Percentiles rank a stretch among this genome's conserved stretches.
These are phyloP conservation scores for Eucalyptus caleyi DNA, from an alignment of 345 rosid genomes.

Conservation along the genomic window DNA sequence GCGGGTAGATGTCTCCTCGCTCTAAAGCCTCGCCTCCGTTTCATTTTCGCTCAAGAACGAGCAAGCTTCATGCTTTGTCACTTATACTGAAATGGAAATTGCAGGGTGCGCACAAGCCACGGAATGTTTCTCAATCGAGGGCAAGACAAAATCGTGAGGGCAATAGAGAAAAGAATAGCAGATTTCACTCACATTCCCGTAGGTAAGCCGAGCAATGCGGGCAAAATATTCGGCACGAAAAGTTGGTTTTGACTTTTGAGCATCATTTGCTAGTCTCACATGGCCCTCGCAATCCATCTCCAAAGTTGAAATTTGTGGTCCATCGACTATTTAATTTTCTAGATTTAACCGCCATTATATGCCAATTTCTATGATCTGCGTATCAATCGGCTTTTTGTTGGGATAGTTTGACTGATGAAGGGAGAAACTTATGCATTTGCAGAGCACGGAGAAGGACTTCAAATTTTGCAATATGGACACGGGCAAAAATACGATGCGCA, in stretches of 20 bases:
- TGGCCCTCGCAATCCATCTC: neutral
- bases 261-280: neutral
- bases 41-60: neutral
- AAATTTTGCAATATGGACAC: neutral
- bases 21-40: neutral
- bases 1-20: constrained; percentile 8
- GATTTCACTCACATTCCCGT: constrained; percentile 4
- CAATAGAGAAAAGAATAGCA: constrained; percentile 6
- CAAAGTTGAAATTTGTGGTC: neutral
- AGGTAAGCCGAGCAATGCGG: neutral
- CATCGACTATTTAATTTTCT: neutral
- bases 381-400: neutral
- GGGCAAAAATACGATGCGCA: constrained; percentile 10
- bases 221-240: neutral
- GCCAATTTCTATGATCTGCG: neutral
- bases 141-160: neutral
- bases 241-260: neutral
- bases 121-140: constrained; percentile 8
- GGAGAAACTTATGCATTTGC: neutral
- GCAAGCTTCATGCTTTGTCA: neutral
- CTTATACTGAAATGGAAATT: neutral
- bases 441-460: constrained; percentile 13
- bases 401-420: neutral
- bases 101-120: constrained; percentile 7
- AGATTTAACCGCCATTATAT: neutral